These are phyloP conservation scores for Lathyrus aphaca DNA, from an alignment of 306 rosid genomes.

Conservation along the genomic window DNA sequence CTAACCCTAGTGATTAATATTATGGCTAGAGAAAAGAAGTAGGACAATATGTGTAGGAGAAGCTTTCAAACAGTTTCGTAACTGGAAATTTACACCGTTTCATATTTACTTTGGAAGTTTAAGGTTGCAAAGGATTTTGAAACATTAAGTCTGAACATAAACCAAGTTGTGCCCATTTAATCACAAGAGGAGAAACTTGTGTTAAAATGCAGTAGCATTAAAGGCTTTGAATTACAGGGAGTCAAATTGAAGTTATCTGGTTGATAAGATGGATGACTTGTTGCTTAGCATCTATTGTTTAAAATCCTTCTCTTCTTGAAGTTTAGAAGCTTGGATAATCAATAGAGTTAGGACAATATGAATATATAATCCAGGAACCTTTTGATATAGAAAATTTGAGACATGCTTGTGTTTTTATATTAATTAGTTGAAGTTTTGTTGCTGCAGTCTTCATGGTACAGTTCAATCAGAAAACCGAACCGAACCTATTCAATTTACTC, in stretches of 20 bases:
- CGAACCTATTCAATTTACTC: too few relatives aligned
- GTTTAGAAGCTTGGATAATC: conserved; percentile 21
- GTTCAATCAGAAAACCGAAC: too few relatives aligned
- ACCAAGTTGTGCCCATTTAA: background rate
- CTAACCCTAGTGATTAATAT: background rate
- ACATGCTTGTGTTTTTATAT: conserved; percentile 2
- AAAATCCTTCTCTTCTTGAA: conserved; percentile 11
- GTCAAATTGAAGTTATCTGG: background rate
- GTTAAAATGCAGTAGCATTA: background rate
- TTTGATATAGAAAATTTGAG: conserved; percentile 29
- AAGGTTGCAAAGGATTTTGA: conserved; percentile 13
- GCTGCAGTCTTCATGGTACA: background rate
- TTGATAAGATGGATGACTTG: conserved; percentile 7
- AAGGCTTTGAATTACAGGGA: conserved; percentile 1
- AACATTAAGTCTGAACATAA: background rate
- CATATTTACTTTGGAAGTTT: conserved; percentile 7
- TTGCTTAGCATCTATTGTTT: conserved; percentile 6
- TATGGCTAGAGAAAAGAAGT: conserved; percentile 9
- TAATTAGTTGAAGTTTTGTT: conserved; percentile 15
- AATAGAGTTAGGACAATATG: background rate
- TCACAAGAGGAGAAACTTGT: background rate
- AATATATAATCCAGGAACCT: conserved; percentile 11
- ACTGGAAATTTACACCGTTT: background rate
- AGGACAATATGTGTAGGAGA: background rate
- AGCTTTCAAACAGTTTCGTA: background rate